Evolutionary conservation across 768 basidiomycete genomes (phyloP).

Genomic region (Agaricus subrufescens): DNA sequence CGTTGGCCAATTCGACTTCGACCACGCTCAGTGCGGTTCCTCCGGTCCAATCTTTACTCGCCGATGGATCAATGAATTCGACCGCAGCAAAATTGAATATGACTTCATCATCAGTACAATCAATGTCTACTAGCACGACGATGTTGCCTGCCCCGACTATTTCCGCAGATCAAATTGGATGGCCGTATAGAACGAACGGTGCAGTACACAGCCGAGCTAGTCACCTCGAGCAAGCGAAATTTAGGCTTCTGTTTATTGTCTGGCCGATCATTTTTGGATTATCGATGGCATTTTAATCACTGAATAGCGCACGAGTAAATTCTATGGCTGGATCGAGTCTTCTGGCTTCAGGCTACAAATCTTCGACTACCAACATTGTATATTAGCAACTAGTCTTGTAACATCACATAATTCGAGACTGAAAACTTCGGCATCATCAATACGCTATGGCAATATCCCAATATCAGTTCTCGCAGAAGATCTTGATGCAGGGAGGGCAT

Average conservation of each 20-base stretch:
- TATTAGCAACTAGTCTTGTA: neutral
- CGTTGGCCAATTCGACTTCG: neutral
- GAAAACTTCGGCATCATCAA: neutral
- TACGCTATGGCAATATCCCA: no score
- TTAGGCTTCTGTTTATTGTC: conserved; percentile 44
- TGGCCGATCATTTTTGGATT: conserved; percentile 57
- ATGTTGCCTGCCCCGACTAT: conserved; percentile 10
- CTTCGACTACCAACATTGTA: neutral
- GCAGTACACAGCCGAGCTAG: conserved; percentile 20
- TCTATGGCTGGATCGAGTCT: neutral
- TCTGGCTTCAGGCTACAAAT: neutral
- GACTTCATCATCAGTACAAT: neutral
- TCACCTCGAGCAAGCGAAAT: conserved; percentile 31
- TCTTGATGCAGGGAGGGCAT: no score
- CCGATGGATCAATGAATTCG: neutral
- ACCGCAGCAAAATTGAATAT: neutral
- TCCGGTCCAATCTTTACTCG: neutral
- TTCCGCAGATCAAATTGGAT: conserved; percentile 7
- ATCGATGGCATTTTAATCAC: conserved; percentile 43
- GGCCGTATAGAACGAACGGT: conserved; percentile 10
- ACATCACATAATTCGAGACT: neutral
- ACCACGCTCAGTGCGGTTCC: neutral
- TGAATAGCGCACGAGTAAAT: no score
- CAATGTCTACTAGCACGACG: conserved; percentile 6
- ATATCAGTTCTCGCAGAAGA: no score